Evolutionary conservation across 768 basidiomycete species (phyloP).

Genomic region (Harrya chromipes): DNA sequence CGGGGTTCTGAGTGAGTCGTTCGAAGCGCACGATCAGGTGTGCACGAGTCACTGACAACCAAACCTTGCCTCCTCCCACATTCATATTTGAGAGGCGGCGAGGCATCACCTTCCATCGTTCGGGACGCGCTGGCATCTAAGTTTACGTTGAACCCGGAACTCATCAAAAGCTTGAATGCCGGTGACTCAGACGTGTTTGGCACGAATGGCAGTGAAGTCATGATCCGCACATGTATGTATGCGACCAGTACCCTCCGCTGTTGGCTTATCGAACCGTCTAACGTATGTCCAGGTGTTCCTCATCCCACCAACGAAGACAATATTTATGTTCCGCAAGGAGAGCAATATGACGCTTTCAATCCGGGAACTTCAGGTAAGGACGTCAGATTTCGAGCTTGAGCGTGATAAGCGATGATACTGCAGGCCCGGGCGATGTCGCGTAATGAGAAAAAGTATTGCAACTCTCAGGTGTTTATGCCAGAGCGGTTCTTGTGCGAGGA

Average conservation of each 20-base stretch:
- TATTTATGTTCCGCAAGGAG: conserved; percentile 34
- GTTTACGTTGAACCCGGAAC: no score
- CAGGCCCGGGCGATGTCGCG: conserved; percentile 43
- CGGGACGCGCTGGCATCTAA: no score
- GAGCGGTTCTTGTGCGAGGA: conserved; percentile 29
- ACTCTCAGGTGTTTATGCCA: conserved; percentile 36
- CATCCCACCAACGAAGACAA: conserved; percentile 38
- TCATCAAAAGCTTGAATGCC: no score
- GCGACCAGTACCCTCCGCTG: no score
- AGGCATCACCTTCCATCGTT: no score
- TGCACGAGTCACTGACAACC: not conserved
- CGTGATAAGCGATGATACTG: not conserved
- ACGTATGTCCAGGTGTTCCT: conserved; percentile 34
- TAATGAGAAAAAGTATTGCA: conserved; percentile 35
- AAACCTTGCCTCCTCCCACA: not conserved
- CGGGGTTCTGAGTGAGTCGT: not conserved
- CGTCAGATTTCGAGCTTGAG: no score
- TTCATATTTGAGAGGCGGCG: no score
- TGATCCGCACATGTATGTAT: no score
- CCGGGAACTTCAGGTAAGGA: not conserved
- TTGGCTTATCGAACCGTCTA: no score
- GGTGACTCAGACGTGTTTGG: no score
- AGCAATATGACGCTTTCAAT: not conserved
- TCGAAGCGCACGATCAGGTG: no score
- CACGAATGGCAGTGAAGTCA: no score